Percentiles rank a stretch among this genome's conserved stretches.
These are phyloP conservation scores for Lavandula angustifolia DNA, from an alignment of 257 asterid species.

Conservation along the genomic window DNA sequence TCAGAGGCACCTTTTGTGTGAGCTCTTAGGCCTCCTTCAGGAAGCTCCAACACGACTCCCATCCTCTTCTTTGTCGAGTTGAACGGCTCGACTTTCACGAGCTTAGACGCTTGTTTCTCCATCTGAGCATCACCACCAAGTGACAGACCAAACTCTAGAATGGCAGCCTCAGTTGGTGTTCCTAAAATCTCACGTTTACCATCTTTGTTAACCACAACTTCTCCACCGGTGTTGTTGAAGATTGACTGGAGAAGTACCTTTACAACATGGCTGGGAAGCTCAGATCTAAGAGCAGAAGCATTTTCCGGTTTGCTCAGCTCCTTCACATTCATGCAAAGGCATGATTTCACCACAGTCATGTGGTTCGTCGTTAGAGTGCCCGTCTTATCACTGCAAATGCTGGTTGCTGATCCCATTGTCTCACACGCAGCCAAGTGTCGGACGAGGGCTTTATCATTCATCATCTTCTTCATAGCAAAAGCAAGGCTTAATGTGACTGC, in stretches of 20 bases:
- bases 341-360: constrained; percentile 85
- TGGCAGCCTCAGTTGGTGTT: constrained; percentile 89
- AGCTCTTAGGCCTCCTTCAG: constrained; percentile 70
- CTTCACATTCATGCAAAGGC: constrained; percentile 64
- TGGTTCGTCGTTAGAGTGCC: constrained; percentile 89
- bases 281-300: constrained; percentile 40
- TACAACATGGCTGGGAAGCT: constrained; percentile 49
- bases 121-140: constrained; percentile 72
- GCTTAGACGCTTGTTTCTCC: constrained; percentile 48
- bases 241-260: constrained; percentile 63
- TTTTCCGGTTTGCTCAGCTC: constrained; percentile 42
- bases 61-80: constrained; percentile 84
- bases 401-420: constrained; percentile 95
- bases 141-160: constrained; percentile 70
- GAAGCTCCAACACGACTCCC: constrained; percentile 77
- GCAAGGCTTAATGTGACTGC: constrained; percentile 94
- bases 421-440: constrained; percentile 93
- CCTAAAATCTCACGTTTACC: constrained; percentile 75
- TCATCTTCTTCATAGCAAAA: constrained; percentile 93
- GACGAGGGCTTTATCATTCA: constrained; percentile 93
- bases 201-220: constrained; percentile 61
- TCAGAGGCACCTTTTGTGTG: constrained; percentile 89
- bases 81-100: constrained; percentile 81
- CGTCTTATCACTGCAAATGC: constrained; percentile 87
- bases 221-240: constrained; percentile 84